Evolutionary conservation across 257 asterid genomes (phyloP).

Genomic region (Hygrophila difformis): DNA sequence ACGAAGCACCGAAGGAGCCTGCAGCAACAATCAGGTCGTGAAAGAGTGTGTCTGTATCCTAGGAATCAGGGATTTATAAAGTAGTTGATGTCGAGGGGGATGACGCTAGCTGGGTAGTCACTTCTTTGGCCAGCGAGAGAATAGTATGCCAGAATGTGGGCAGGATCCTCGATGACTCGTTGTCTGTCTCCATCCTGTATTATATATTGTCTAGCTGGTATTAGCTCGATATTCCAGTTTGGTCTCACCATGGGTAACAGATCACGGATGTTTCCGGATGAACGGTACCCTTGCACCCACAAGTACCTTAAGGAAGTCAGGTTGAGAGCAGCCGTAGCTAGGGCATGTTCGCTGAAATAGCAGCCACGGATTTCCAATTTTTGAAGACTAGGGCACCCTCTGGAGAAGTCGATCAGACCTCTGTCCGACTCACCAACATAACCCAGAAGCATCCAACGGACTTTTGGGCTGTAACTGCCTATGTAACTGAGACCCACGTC

Average conservation of each 20-base stretch:
- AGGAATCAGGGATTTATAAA: too few relatives aligned
- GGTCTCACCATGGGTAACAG: constrained; percentile 38
- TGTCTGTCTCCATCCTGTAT: constrained; percentile 13
- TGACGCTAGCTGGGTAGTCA: too few relatives aligned
- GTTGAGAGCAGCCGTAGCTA: constrained; percentile 37
- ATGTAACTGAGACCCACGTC: constrained; percentile 55
- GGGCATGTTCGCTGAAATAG: constrained; percentile 47
- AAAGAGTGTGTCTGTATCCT: too few relatives aligned
- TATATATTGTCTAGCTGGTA: constrained; percentile 31
- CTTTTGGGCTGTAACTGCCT: constrained; percentile 43
- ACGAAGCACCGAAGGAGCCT: too few relatives aligned
- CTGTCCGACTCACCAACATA: constrained; percentile 50
- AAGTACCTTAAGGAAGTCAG: constrained; percentile 38
- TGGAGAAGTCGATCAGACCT: constrained; percentile 49
- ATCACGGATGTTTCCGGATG: constrained; percentile 25
- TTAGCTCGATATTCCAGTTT: constrained; percentile 57
- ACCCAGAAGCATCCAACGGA: constrained; percentile 65
- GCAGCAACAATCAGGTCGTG: too few relatives aligned
- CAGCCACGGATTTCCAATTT: constrained; percentile 62
- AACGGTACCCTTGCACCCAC: constrained; percentile 56
- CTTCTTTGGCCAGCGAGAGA: constrained; percentile 1
- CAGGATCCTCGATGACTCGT: constrained; percentile 22
- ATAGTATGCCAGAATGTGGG: constrained; percentile 55
- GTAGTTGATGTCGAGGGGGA: too few relatives aligned
- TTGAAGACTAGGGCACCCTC: constrained; percentile 53